Evolutionary conservation across 2,329 filamentous ascomycete genomes (phyloP), one percentile per base, ranked within the genome.

Genomic region (Fusarium xyrophilum): DNA sequence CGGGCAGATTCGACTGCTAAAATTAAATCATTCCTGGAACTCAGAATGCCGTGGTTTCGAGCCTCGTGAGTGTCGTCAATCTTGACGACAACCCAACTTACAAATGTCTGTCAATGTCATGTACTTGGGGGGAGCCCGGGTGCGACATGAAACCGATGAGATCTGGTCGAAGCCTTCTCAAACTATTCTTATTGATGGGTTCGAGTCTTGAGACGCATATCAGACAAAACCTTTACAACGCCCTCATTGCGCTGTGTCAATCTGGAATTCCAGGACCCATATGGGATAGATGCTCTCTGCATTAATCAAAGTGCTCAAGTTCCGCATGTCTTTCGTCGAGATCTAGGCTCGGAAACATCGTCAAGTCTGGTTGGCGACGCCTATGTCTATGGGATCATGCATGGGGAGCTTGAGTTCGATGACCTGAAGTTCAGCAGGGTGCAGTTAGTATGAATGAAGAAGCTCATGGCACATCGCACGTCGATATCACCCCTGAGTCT

Each of bases 291-390:
- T 35, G 54, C 46, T 6, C 28, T 57, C 2, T 57, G 54, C 28
- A 57, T 57, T 21, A 40, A 57, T 19, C 54, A 57, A n/a, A 28
- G 53, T 8, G 53, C 28, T 19, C 27, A 56, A 27, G 53, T 56
- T 25, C 53, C 43, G 0, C 53, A 56, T 32, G 27, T 50, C 14
- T 56, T 56, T 25, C 42, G 43, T 30, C 43, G 10, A 13, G 12
- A 2, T 9, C 6, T 25, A 1, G 3, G 25, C 7, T 33, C 12
- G 4, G 35, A 57, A 7, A 19, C 25, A 8, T 28, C 17, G 8
- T 35, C 53, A 6, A 35, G 15, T 23, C 32, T 57, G 11, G 15
- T 53, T 5, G 28, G 46, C 1, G 46, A 57, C 21, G 35, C 54
- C 1, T 57, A 57, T 35, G 28, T 53, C 15, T 57, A 40, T 27